Percentiles rank a stretch among this genome's conserved stretches.
Conservation (phyloP, 1,139 yeast species). For the Pichia sp. region DNA sequence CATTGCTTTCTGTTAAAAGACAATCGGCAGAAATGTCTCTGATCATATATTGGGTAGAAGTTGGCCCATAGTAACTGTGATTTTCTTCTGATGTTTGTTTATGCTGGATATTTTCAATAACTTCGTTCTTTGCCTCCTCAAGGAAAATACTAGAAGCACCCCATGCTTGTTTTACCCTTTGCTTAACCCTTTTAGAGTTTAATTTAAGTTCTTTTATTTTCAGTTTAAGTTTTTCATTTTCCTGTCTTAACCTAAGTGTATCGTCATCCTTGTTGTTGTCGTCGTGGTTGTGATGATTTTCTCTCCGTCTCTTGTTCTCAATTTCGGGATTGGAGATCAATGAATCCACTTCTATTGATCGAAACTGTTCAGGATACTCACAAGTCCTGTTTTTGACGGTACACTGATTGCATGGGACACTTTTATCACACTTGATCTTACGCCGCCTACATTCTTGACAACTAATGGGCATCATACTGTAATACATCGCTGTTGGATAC, state of each 20-base stretch:
- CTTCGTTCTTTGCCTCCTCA: too few species aligned
- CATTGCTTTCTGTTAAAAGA: background rate
- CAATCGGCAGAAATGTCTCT: slow-evolving; percentile 18
- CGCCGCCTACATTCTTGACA: slow-evolving; percentile 30
- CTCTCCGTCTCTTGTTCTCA: too few species aligned
- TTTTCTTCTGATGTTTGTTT: background rate
- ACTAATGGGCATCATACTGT: slow-evolving; percentile 28
- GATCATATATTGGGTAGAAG: slow-evolving; percentile 43
- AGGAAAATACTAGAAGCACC: background rate
- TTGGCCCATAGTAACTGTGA: slow-evolving; percentile 44
- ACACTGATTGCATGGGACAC: slow-evolving; percentile 29
- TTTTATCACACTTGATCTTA: slow-evolving; percentile 29
- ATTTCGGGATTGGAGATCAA: background rate
- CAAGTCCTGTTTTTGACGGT: slow-evolving; percentile 21
- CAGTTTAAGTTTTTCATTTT: slow-evolving; percentile 26
- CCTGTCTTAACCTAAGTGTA: slow-evolving; percentile 16
- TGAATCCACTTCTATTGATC: slow-evolving; percentile 22
- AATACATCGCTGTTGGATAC: too few species aligned
- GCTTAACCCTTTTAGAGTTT: slow-evolving; percentile 18
- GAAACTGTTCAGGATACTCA: slow-evolving; percentile 28
- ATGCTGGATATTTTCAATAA: too few species aligned
- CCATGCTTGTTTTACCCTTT: background rate
- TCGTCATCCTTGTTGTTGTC: slow-evolving; percentile 1
- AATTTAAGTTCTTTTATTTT: slow-evolving; percentile 21
- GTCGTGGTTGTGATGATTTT: background rate